Conservation (phyloP, 257 asterid species). For the Datura wrightii region DNA sequence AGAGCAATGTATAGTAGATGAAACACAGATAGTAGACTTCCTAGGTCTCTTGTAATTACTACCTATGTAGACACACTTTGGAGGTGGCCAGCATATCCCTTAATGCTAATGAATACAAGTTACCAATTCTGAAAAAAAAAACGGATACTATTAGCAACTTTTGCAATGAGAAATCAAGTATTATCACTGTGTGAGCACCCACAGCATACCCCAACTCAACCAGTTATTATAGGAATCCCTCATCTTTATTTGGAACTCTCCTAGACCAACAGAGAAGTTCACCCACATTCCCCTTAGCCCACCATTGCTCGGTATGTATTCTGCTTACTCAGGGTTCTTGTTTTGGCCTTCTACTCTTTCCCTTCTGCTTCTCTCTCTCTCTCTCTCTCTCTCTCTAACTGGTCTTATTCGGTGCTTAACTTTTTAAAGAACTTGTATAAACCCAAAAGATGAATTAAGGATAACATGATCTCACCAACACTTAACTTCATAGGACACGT, state of each 20-base stretch:
- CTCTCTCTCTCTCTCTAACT: neutral
- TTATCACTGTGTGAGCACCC: neutral
- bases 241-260: conserved; percentile 14
- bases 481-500: neutral
- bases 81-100: too few species aligned
- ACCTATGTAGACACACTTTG: too few species aligned
- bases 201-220: neutral
- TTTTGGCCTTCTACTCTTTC: neutral
- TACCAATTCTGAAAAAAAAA: neutral
- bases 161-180: conserved; percentile 17
- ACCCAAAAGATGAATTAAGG: neutral
- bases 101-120: too few species aligned
- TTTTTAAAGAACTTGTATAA: neutral
- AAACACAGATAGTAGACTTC: too few species aligned
- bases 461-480: neutral
- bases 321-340: neutral
- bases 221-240: neutral
- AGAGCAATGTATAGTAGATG: too few species aligned
- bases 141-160: neutral
- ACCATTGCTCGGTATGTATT: neutral
- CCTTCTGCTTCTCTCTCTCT: neutral
- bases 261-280: neutral
- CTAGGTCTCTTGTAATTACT: too few species aligned
- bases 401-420: neutral
- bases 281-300: neutral